Percentiles rank a stretch among this genome's conserved stretches.
phyloP scores from a whole-genome alignment of 495 filamentous ascomycete genomes.

The Penicillium antarcticum region DNA sequence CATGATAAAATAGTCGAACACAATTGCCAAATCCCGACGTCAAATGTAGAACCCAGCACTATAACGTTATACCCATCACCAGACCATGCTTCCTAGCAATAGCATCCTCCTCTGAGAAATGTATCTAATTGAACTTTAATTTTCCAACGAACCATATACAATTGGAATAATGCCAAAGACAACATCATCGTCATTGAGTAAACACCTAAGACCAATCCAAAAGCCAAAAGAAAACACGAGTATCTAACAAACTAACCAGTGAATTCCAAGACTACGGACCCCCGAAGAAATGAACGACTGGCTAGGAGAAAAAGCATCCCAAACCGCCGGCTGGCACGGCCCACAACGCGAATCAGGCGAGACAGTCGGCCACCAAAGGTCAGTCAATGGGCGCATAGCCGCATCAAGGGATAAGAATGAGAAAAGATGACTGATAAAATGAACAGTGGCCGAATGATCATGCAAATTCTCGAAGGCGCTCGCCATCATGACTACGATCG shows the following conservation, averaged over 20 bases:
- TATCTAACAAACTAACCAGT: too few species aligned
- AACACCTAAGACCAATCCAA: too few species aligned
- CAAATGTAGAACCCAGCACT: too few species aligned
- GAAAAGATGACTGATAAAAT: background rate
- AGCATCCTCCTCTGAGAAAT: too few species aligned
- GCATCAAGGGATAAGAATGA: background rate
- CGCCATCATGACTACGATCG: constrained; percentile 22
- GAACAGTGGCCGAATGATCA: constrained; percentile 57
- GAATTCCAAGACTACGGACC: constrained; percentile 20
- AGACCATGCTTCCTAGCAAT: too few species aligned
- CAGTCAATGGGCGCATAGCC: background rate
- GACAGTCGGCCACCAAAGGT: constrained; percentile 65
- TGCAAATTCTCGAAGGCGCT: constrained; percentile 61
- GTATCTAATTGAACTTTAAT: too few species aligned
- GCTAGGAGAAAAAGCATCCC: constrained; percentile 54
- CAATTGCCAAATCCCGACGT: too few species aligned
- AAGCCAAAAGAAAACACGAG: too few species aligned
- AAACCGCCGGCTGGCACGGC: constrained; percentile 56
- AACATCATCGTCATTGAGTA: too few species aligned
- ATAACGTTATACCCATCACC: too few species aligned
- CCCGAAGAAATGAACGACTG: constrained; percentile 57
- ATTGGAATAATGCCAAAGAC: too few species aligned
- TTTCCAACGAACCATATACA: background rate
- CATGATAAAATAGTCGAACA: too few species aligned
- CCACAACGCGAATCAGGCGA: constrained; percentile 59